Conservation (phyloP, 2,329 filamentous ascomycete species). For the Fusarium tanahbumbuense region DNA sequence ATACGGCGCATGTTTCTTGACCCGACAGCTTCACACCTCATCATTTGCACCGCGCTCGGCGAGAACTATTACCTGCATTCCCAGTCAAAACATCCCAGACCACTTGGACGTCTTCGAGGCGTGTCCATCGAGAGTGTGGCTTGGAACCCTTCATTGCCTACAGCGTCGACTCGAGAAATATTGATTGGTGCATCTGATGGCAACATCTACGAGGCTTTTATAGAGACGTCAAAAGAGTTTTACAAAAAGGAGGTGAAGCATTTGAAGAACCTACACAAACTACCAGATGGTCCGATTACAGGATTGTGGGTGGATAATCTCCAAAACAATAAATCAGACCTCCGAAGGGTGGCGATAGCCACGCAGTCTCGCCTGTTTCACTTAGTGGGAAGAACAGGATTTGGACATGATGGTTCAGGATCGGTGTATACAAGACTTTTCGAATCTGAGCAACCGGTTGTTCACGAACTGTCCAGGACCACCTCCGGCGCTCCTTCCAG, state of each 20-base stretch:
- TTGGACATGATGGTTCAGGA: conserved; percentile 80
- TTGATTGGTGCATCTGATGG: conserved; percentile 92
- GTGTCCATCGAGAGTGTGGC: conserved; percentile 90
- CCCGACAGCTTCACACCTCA: conserved; percentile 92
- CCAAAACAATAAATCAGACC: conserved; percentile 74
- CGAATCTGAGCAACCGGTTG: conserved; percentile 82
- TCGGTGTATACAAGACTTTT: conserved; percentile 91
- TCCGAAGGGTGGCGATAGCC: conserved; percentile 81
- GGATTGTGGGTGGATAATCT: conserved; percentile 87
- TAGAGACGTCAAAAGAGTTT: conserved; percentile 94
- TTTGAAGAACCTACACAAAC: conserved; percentile 83
- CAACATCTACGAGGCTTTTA: conserved; percentile 93
- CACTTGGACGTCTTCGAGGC: conserved; percentile 83
- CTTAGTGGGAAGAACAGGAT: conserved; percentile 80
- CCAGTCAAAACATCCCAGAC: conserved; percentile 88
- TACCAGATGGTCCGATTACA: conserved; percentile 83
- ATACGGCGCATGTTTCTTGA: conserved; percentile 98
- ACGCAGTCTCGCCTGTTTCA: conserved; percentile 84
- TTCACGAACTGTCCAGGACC: conserved; percentile 75
- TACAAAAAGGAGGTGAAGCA: conserved; percentile 96
- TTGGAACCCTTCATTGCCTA: conserved; percentile 94
- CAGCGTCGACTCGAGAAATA: conserved; percentile 94
- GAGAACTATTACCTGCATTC: conserved; percentile 99
- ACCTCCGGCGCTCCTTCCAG: conserved; percentile 69
- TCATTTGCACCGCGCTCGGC: conserved; percentile 89